Evolutionary conservation across 495 filamentous ascomycete species (phyloP), one percentile per base, ranked within the genome.

Genomic region (Collariella sp.): DNA sequence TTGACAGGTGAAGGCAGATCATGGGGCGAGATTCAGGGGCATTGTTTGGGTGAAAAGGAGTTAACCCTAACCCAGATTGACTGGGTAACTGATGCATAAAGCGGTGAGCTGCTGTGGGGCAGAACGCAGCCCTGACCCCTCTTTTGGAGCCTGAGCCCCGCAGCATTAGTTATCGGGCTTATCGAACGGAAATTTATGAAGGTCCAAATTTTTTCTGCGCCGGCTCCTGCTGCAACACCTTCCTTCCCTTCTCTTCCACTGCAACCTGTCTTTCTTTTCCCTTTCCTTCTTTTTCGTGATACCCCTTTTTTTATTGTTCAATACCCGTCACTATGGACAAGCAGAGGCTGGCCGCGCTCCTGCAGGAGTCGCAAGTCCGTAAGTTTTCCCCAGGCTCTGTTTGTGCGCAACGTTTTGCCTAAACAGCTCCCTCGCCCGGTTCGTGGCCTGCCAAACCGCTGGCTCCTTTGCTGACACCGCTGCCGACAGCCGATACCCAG

Each of bases 361-460:
- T 90, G 60, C 77, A 86, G 73, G 81, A 83, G 67, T 79, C 86
- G 60, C 79, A 88, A 61, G 79, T 85, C 56, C 86, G 86, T 89
- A 72, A 71, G 84, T 81, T 19, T 31, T 31, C 24, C 23, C 9
- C 2, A 31, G 9, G 3, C 19, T 1, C 22, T 5, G 34, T 11
- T 12, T 35, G 22, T 22, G 2, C 31, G 18, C 43, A 34, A 6
- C 22, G 40, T 61, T 48, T 36, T 64, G 20, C 54, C 71, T 22
- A 18, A n/a, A 24, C 20, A 26, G 13, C 36, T 35, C 10, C 18
- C 29, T 29, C 26, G 18, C 35, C 15, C 35, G 35, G 2, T 29
- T n/a, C n/a, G n/a, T n/a, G n/a, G n/a, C n/a, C n/a, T n/a, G n/a
- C n/a, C 7, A 22, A 7, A 34, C 35, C 6, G 15, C 35, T n/a